Percentiles rank a stretch among this genome's conserved stretches.
Conservation (phyloP, 352 stramenopile species). For the Peronospora destructor region DNA sequence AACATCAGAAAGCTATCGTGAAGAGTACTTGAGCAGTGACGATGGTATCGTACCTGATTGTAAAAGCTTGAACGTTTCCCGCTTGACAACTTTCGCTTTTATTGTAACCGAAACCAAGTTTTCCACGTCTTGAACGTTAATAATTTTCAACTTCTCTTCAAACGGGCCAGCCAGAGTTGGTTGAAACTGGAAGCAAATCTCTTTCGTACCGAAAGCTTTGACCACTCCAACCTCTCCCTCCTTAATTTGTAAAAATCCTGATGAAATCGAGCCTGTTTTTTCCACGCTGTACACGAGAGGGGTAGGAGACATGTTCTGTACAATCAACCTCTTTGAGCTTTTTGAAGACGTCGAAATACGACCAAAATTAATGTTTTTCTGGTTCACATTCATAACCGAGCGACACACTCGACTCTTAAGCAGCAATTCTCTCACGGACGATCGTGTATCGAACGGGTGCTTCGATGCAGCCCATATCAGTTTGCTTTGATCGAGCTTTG, state of each 20-base stretch:
- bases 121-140: constrained; percentile 85
- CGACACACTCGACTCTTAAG: constrained; percentile 80
- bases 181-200: constrained; percentile 87
- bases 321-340: constrained; percentile 78
- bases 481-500: constrained; percentile 53
- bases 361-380: constrained; percentile 90
- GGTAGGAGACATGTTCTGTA: constrained; percentile 84
- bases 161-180: constrained; percentile 80
- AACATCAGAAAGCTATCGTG: not conserved
- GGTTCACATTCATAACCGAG: constrained; percentile 86
- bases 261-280: constrained; percentile 88
- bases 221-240: constrained; percentile 82
- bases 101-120: constrained; percentile 86
- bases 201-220: constrained; percentile 81
- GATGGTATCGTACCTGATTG: constrained; percentile 59
- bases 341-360: constrained; percentile 80
- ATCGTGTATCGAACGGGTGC: constrained; percentile 72
- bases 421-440: constrained; percentile 76
- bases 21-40: not conserved
- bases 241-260: constrained; percentile 84
- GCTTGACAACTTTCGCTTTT: constrained; percentile 85
- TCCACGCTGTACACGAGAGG: constrained; percentile 82
- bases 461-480: constrained; percentile 60
- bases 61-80: constrained; percentile 85
- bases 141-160: constrained; percentile 85